A percentile compares a stretch with the other conserved stretches of the same genome.
Conservation (phyloP, 2,329 filamentous ascomycete species). For the Pseudocercospora vitis region DNA sequence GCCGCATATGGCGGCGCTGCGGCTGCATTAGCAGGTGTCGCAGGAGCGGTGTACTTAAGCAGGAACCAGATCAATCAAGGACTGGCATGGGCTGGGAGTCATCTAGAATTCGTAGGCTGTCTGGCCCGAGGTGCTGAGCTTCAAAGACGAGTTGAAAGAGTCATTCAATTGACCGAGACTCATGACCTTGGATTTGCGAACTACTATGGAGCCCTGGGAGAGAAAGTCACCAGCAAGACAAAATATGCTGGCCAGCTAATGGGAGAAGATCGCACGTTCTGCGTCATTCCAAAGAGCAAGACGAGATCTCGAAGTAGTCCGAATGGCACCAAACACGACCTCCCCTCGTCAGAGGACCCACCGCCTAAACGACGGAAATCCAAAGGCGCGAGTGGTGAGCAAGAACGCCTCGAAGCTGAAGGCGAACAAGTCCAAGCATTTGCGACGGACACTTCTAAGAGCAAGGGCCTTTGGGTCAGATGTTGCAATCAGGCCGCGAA, state of each 20-base stretch:
- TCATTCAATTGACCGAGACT: conserved; percentile 65
- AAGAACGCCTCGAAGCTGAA: conserved; percentile 34
- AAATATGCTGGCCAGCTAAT: conserved; percentile 53
- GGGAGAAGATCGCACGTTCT: conserved; percentile 79
- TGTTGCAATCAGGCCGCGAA: conserved; percentile 75
- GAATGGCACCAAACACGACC: conserved; percentile 29
- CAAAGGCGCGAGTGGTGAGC: conserved; percentile 21
- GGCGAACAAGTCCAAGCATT: conserved; percentile 38
- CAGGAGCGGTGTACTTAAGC: conserved; percentile 82
- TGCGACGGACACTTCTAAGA: conserved; percentile 33
- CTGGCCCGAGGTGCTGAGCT: conserved; percentile 82
- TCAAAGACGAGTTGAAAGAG: conserved; percentile 66
- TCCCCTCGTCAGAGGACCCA: conserved; percentile 11
- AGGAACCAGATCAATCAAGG: conserved; percentile 76
- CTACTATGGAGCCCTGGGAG: conserved; percentile 80
- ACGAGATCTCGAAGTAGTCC: conserved; percentile 18
- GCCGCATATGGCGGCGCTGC: conserved; percentile 82
- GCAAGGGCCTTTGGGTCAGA: conserved; percentile 61
- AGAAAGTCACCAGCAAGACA: conserved; percentile 54
- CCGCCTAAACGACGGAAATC: conserved; percentile 17
- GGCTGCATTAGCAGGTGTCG: conserved; percentile 77
- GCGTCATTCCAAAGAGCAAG: conserved; percentile 65
- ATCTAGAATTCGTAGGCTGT: conserved; percentile 91
- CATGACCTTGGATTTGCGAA: conserved; percentile 77
- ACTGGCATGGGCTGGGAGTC: conserved; percentile 79